Evolutionary conservation across 2,329 filamentous ascomycete genomes (phyloP), one percentile per base, ranked within the genome.

Genomic region (Ascochyta pisi): DNA sequence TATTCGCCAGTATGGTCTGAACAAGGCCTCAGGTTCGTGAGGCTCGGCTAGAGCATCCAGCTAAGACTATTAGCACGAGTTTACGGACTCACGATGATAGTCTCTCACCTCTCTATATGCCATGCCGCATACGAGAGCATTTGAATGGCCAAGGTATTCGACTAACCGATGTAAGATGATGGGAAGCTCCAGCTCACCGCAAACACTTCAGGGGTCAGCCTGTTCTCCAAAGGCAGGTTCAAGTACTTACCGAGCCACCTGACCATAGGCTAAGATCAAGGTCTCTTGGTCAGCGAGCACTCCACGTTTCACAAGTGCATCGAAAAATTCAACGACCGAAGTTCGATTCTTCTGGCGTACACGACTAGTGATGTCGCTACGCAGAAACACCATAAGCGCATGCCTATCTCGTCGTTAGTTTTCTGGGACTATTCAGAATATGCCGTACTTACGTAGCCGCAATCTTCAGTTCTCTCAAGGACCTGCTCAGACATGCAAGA

Each of bases 1-100:
- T 27, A 85, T 94, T 62, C 87, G 86, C 93, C 94, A 98, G 73
- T 92, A 98, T 0, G 94, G 92, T 51, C 88, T 86, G 53, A 98
- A 88, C 0, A 99, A 79, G 15, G 87, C 85, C 26, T 86, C 88
- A 34, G 85, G 81, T 3, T 82, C 81, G 37, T 87, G 83, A 43
- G 82, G 79, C 47, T 88, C 84, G 1, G 92, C 89, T 44, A 98
- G 81, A 57, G 86, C 87, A 19, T 89, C 81, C 35, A 96, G 79
- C 83, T 87, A 61, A 35, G 52, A 5, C 15, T 15, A 24, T 63
- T 35, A 64, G 47, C 33, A 40, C 19, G 13, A 8, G 40, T 3
- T 38, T 24, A 12, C 31, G 38, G 22, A 58, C 6, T 45, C 16
- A 23, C 1, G 26, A 45, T 37, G 47, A 27, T 2, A 10, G 12